phyloP scores from a whole-genome alignment of 805 yeast species.

The Dipodascopsis tothii region DNA sequence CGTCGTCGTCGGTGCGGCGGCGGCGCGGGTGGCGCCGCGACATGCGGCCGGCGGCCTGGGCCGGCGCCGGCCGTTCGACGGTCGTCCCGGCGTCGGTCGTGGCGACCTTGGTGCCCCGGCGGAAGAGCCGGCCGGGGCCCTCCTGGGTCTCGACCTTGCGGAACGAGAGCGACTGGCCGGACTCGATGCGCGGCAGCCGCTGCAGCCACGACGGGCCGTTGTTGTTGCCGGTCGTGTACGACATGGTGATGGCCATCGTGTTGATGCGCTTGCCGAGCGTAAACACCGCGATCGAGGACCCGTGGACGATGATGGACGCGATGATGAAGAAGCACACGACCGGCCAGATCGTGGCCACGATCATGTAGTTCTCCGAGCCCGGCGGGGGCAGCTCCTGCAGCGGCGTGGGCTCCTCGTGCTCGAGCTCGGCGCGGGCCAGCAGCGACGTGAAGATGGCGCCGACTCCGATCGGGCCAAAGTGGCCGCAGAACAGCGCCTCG shows the following conservation, averaged over 20 bases:
- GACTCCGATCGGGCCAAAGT: constrained; percentile 94
- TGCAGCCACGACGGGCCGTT: constrained; percentile 71
- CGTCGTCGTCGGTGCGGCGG: not conserved
- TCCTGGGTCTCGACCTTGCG: constrained; percentile 67
- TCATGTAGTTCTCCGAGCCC: constrained; percentile 47
- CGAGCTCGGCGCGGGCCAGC: constrained; percentile 65
- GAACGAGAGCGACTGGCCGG: constrained; percentile 70
- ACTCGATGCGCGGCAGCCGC: constrained; percentile 73
- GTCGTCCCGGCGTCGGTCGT: not conserved
- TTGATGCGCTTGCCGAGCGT: constrained; percentile 79
- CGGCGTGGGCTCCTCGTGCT: constrained; percentile 54
- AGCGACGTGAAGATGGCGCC: constrained; percentile 85
- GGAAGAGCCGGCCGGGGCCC: constrained; percentile 10
- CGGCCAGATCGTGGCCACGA: constrained; percentile 71
- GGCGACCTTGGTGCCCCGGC: constrained; percentile 5
- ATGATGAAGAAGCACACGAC: constrained; percentile 70
- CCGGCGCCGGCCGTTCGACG: constrained; percentile 15
- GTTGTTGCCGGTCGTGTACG: constrained; percentile 66
- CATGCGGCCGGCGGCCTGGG: constrained; percentile 21
- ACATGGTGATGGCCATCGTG: constrained; percentile 86
- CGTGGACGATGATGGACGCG: constrained; percentile 82
- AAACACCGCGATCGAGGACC: constrained; percentile 76
- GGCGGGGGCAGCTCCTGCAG: constrained; percentile 41
- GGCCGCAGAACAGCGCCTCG: constrained; percentile 90
- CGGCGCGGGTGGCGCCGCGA: constrained; percentile 1